Evolutionary conservation across 179 eudicot species (phyloP).

Genomic region (Vitellaria paradoxa): DNA sequence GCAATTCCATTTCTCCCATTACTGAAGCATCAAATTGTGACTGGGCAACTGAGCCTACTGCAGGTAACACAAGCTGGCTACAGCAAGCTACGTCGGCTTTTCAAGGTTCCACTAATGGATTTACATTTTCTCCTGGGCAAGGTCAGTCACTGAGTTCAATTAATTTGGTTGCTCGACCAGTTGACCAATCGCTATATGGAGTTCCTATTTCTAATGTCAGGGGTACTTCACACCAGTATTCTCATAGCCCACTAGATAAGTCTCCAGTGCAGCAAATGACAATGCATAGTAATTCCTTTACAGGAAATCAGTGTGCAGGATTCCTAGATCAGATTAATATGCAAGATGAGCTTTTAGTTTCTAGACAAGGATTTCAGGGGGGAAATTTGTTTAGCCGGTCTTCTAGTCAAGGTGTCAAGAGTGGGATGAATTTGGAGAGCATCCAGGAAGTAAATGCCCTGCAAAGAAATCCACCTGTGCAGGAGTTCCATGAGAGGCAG

Average conservation of each 20-base stretch:
- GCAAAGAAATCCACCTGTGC: constrained; percentile 34
- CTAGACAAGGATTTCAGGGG: constrained; percentile 47
- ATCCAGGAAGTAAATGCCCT: constrained; percentile 38
- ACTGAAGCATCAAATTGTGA: constrained; percentile 41
- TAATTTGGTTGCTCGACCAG: constrained; percentile 63
- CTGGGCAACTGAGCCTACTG: constrained; percentile 54
- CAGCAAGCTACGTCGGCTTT: constrained; percentile 48
- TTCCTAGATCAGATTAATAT: constrained; percentile 41
- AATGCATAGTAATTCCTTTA: constrained; percentile 37
- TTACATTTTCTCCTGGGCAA: constrained; percentile 48
- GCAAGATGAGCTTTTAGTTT: constrained; percentile 40
- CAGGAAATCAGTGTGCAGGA: constrained; percentile 48
- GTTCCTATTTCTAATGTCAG: constrained; percentile 72
- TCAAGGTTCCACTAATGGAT: constrained; percentile 55
- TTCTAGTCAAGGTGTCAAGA: constrained; percentile 40
- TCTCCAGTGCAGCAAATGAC: constrained; percentile 42
- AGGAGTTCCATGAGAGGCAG: constrained; percentile 38
- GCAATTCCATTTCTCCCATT: constrained; percentile 55
- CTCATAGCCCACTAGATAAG: constrained; percentile 37
- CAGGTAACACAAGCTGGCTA: constrained; percentile 62
- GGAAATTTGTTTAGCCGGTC: constrained; percentile 41
- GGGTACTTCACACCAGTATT: constrained; percentile 25
- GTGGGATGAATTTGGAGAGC: constrained; percentile 40
- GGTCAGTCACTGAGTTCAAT: constrained; percentile 54
- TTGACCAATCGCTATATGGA: constrained; percentile 76